Evolutionary conservation across 768 basidiomycete species (phyloP).

Genomic region (Lentinus tigrinus): DNA sequence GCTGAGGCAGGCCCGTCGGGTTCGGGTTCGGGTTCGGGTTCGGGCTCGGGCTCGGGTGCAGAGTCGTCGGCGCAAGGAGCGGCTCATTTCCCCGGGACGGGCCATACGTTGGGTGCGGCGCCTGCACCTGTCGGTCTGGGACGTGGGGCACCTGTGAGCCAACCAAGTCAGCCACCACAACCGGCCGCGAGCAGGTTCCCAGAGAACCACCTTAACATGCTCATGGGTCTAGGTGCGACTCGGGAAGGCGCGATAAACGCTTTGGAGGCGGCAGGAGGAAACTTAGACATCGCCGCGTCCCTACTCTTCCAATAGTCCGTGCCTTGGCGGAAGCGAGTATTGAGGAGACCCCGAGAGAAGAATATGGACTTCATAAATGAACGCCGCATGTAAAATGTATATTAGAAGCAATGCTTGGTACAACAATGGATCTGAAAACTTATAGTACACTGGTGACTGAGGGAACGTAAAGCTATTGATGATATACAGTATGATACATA

Average conservation of each 20-base stretch:
- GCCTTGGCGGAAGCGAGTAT: not conserved
- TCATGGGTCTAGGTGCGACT: slow-evolving; percentile 77
- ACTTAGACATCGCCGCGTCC: slow-evolving; percentile 86
- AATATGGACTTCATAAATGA: no score
- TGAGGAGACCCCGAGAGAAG: no score
- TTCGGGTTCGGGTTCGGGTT: slow-evolving; percentile 8
- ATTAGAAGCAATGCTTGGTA: slow-evolving; percentile 9
- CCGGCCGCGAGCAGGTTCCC: slow-evolving; percentile 36
- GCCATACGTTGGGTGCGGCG: slow-evolving; percentile 54
- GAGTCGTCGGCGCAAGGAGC: slow-evolving; percentile 16
- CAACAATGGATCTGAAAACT: not conserved
- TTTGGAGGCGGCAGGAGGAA: slow-evolving; percentile 79
- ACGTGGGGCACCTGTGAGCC: slow-evolving; percentile 19
- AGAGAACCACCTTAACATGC: slow-evolving; percentile 59
- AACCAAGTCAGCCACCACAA: slow-evolving; percentile 21
- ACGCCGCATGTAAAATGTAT: not conserved
- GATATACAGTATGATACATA: no score
- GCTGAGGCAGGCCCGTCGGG: no score
- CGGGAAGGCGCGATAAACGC: slow-evolving; percentile 76
- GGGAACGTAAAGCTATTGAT: no score
- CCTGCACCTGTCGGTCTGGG: slow-evolving; percentile 32
- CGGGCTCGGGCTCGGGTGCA: not conserved
- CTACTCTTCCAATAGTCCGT: slow-evolving; percentile 58
- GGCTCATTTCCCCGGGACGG: slow-evolving; percentile 65
- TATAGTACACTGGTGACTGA: slow-evolving; percentile 1